Base-by-base conservation (phyloP, 768 basidiomycete species). In the Trametes cingulata region DNA sequence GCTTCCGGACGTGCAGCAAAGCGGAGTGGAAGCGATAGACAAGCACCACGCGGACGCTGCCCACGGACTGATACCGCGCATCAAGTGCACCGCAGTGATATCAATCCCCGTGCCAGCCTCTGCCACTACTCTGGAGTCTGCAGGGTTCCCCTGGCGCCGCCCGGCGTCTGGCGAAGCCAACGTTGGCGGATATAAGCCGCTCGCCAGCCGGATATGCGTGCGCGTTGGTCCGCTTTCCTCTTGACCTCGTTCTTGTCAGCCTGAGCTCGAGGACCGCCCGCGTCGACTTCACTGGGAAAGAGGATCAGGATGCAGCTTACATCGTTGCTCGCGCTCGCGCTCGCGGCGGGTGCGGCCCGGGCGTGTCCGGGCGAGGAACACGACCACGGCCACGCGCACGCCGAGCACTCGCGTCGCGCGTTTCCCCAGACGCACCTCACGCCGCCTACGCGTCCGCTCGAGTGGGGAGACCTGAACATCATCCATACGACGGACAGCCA, bases 401-500 rank as follows among this genome's bases (percentile, higher is more conserved):
- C n/a, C 48, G 39, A 48, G 27, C 61, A 63, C 42, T 48, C 27
- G 40, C 62, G 65, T 42, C 76, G 80, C 53, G 74, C 76, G 51
- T 71, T 74, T 51, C 78, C 82, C 0, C 72, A 77, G 46, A 63
- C 73, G 14, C 74, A 74, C 14, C 71, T 86, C 33, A 75, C 83
- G 0, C 78, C 78, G 17, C 93, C 93, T 4, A 80, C 81, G 56
- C 77, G 86, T 19, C 81, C 84, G 22, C 79, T 96, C 14, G 82
- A 84, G 52, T 95, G 93, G 94, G 85, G 88, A n/a, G 91, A 95
- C 67, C 80, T 95, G 56, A 95, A 95, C 69, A 82, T 95, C 67
- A 80, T 95, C 46, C 85, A 88, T 67, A 95, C 92, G 2, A 95
- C 94, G 0, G 93, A 95, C 71, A 90, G 83, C 39, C 87, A 90